phyloP scores from a whole-genome alignment of 495 filamentous ascomycete genomes.

The Baudoinia panamericana region DNA sequence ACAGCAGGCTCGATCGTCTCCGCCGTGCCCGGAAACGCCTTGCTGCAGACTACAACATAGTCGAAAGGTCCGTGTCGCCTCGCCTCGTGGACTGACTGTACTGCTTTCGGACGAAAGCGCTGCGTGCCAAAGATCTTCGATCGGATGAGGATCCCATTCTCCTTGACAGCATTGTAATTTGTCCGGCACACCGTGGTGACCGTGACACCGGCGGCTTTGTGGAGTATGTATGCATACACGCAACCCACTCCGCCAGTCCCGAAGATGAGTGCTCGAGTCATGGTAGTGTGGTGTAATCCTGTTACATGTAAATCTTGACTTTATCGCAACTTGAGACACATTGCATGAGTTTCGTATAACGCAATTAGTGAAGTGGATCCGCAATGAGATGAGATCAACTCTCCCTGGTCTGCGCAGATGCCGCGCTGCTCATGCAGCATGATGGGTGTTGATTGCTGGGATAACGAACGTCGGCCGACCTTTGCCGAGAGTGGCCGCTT shows the following conservation, averaged over 20 bases:
- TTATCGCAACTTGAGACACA: no score
- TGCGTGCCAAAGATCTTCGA: slow-evolving; percentile 36
- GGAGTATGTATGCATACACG: slow-evolving; percentile 38
- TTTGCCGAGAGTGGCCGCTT: no score
- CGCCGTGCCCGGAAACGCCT: slow-evolving; percentile 27
- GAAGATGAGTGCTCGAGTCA: slow-evolving; percentile 34
- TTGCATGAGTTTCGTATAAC: no score
- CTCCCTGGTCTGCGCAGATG: no score
- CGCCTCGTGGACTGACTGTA: slow-evolving; percentile 31
- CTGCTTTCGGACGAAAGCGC: slow-evolving; percentile 31
- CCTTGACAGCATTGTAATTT: slow-evolving; percentile 37
- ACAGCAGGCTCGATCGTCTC: slow-evolving; percentile 35
- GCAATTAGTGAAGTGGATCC: no score
- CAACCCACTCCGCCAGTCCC: slow-evolving; percentile 42
- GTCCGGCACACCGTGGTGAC: slow-evolving; percentile 42
- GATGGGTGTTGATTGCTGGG: no score
- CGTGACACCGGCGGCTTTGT: slow-evolving; percentile 31
- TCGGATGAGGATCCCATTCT: slow-evolving; percentile 39
- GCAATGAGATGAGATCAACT: no score
- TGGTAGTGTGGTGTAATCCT: no score
- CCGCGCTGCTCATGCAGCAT: no score
- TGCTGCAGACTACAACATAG: slow-evolving; percentile 41
- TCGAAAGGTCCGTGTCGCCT: slow-evolving; percentile 31
- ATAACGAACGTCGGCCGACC: no score
- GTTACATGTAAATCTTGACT: no score